A percentile compares a stretch with the other conserved stretches of the same genome.
phyloP scores from a whole-genome alignment of 2,329 filamentous ascomycete species.

The Ophiostoma ips region DNA sequence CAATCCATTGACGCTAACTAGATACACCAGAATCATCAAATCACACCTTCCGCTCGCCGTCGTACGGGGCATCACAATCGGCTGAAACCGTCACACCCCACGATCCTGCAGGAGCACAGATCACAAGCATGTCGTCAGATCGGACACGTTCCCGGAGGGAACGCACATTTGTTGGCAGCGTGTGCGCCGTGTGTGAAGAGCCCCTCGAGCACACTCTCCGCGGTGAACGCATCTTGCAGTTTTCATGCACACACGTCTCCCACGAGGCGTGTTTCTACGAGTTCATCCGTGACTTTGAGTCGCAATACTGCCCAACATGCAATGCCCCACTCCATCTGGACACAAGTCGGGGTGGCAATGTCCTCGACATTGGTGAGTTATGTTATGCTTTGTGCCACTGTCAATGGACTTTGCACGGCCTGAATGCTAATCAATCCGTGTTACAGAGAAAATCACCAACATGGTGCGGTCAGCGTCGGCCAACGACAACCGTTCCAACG shows the following conservation, averaged over 20 bases:
- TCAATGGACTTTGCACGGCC: too few relatives aligned
- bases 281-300: constrained; percentile 88
- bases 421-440: not conserved
- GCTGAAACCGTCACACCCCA: constrained; percentile 23
- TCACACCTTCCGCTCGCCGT: constrained; percentile 24
- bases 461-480: constrained; percentile 73
- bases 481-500: constrained; percentile 44
- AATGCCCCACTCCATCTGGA: constrained; percentile 84
- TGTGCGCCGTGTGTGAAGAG: constrained; percentile 94
- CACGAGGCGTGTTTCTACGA: constrained; percentile 99
- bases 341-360: constrained; percentile 82
- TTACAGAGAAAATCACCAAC: constrained; percentile 79
- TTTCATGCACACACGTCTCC: constrained; percentile 92
- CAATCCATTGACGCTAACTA: not conserved
- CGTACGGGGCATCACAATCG: constrained; percentile 26
- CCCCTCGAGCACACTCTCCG: constrained; percentile 88
- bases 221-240: constrained; percentile 86
- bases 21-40: constrained; percentile 13
- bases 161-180: constrained; percentile 85
- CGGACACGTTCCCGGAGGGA: constrained; percentile 69
- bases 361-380: constrained; percentile 71
- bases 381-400: not conserved
- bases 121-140: constrained; percentile 59
- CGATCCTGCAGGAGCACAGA: constrained; percentile 24
- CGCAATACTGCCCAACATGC: constrained; percentile 87